Conservation (phyloP, 331 rosid species). For the Dryas integrifolia region DNA sequence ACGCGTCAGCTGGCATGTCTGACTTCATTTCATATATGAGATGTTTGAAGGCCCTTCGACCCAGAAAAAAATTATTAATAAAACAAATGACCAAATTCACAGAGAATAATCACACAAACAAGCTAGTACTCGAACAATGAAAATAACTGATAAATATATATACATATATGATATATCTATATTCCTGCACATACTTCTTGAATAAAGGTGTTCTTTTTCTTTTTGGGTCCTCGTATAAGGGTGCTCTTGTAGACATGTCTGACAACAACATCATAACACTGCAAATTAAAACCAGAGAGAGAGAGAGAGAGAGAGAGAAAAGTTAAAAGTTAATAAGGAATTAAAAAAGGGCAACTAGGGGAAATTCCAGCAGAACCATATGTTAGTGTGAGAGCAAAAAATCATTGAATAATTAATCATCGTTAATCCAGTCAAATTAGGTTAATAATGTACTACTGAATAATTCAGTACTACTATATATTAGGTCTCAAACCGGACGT, state of each 20-base stretch:
- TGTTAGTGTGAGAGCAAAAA: background rate
- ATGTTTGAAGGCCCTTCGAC: too few relatives aligned
- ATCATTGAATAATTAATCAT: background rate
- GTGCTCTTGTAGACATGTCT: conserved; percentile 62
- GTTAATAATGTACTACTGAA: background rate
- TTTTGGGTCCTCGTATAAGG: too few relatives aligned
- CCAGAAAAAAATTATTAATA: too few relatives aligned
- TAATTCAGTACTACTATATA: background rate
- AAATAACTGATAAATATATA: conserved; percentile 1
- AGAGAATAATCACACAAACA: background rate
- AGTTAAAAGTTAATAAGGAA: background rate
- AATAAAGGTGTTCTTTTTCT: conserved; percentile 57
- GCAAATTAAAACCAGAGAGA: conserved; percentile 41
- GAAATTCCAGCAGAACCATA: too few relatives aligned
- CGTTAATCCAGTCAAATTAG: background rate
- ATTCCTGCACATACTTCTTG: conserved; percentile 66
- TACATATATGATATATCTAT: too few relatives aligned
- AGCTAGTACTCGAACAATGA: conserved; percentile 2
- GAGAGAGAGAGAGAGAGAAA: background rate
- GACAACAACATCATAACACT: conserved; percentile 84
- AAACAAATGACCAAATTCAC: too few relatives aligned
- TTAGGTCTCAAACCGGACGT: background rate
- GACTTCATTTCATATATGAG: too few relatives aligned
- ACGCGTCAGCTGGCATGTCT: too few relatives aligned
- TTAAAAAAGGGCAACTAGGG: too few relatives aligned